Evolutionary conservation across 2,329 filamentous ascomycete genomes (phyloP).

Genomic region (Fusarium dlaminii): DNA sequence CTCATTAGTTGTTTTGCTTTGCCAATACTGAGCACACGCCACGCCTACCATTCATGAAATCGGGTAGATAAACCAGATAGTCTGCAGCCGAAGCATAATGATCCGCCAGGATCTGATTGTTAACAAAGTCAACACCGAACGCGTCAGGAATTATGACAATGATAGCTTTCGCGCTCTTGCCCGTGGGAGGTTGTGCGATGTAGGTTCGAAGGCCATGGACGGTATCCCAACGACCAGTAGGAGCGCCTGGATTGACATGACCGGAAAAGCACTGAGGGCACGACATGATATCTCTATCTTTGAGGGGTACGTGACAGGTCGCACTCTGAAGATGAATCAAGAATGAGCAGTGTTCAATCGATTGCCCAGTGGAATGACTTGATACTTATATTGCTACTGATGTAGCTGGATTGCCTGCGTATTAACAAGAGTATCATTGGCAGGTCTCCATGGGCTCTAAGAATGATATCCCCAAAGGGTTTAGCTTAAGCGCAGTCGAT

Average conservation of each 20-base stretch:
- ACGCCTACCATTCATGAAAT: conserved; percentile 57
- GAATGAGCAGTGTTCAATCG: rapidly evolving
- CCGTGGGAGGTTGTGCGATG: conserved; percentile 50
- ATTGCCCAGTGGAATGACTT: too few relatives aligned
- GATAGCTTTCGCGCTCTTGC: conserved; percentile 52
- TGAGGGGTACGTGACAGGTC: rapidly evolving
- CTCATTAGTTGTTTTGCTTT: neutral
- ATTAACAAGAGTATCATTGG: neutral
- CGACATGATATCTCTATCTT: conserved; percentile 42
- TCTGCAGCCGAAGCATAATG: conserved; percentile 60
- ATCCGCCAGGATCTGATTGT: conserved; percentile 63
- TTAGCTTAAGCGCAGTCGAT: neutral
- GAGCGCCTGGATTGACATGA: conserved; percentile 54
- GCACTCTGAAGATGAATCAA: neutral
- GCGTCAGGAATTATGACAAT: conserved; percentile 65
- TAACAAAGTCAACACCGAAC: conserved; percentile 64
- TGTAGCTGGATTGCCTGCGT: neutral
- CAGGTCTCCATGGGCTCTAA: rapidly evolving
- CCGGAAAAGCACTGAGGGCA: conserved; percentile 59
- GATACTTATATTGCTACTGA: neutral
- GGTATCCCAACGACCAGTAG: conserved; percentile 55
- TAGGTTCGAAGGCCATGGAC: conserved; percentile 62
- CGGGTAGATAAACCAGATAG: conserved; percentile 63
- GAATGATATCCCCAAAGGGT: neutral
- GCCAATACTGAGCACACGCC: neutral